Percentiles rank a stretch among this genome's conserved stretches.
Evolutionary conservation across 1,284 basidiomycete species (phyloP).

Genomic region (Cryptococcus jaspeensis): DNA sequence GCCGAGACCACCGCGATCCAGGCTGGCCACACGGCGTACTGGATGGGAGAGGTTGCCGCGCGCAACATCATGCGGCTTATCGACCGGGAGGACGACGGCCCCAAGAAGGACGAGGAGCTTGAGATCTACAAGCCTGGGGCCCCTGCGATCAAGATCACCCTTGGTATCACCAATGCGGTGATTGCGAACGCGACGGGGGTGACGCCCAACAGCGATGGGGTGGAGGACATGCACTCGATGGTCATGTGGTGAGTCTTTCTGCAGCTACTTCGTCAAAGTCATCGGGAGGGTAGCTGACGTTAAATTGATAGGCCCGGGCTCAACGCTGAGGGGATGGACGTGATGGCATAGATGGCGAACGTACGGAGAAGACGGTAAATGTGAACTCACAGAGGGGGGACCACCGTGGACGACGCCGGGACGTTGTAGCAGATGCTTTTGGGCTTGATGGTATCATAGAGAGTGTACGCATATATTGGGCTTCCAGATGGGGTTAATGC

Average conservation of each 20-base stretch:
- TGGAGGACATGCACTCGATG: conserved; percentile 56
- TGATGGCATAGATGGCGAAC: conserved; percentile 11
- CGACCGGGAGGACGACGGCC: conserved; percentile 21
- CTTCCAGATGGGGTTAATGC: too few relatives aligned
- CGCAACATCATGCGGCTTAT: conserved; percentile 51
- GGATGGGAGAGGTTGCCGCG: conserved; percentile 55
- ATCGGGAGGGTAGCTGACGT: neutral
- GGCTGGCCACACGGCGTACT: conserved; percentile 68
- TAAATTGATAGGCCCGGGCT: conserved; percentile 8
- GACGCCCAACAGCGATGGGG: conserved; percentile 54
- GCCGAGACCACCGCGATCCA: conserved; percentile 54
- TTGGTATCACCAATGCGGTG: conserved; percentile 59
- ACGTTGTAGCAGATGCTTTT: too few relatives aligned
- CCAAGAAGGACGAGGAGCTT: conserved; percentile 46
- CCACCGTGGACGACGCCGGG: too few relatives aligned
- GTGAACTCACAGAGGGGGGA: neutral
- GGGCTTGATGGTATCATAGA: too few relatives aligned
- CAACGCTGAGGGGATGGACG: conserved; percentile 16
- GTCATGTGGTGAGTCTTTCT: conserved; percentile 52
- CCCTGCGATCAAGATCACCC: conserved; percentile 68
- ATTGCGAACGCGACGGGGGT: conserved; percentile 57
- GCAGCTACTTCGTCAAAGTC: neutral
- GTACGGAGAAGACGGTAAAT: too few relatives aligned
- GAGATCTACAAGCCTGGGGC: conserved; percentile 60
- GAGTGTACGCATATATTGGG: too few relatives aligned